phyloP scores from a whole-genome alignment of 768 basidiomycete genomes.

The Dentipellis fragilis region DNA sequence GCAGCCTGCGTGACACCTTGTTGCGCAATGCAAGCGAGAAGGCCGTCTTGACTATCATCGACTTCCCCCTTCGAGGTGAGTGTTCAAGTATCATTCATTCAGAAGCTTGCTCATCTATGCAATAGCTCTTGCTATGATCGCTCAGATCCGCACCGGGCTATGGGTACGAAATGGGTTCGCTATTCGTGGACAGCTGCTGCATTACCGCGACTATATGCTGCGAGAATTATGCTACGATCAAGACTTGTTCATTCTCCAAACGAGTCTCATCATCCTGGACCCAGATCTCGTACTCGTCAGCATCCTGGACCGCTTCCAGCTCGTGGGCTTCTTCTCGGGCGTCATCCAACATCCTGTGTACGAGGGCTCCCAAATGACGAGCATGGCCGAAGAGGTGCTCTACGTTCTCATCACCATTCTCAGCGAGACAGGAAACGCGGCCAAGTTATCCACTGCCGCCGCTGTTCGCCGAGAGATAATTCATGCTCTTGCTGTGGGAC shows the following conservation, averaged over 20 bases:
- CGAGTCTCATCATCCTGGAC: constrained; percentile 67
- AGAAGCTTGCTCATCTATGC: not conserved
- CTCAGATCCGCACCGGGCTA: constrained; percentile 87
- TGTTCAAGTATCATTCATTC: constrained; percentile 1
- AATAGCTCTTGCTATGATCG: constrained; percentile 79
- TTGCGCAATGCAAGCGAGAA: constrained; percentile 52
- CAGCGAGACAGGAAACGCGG: constrained; percentile 71
- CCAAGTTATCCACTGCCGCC: constrained; percentile 49
- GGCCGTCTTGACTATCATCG: constrained; percentile 66
- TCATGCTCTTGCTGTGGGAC: constrained; percentile 82
- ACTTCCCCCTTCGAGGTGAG: constrained; percentile 84
- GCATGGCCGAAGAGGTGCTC: constrained; percentile 88
- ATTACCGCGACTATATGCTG: constrained; percentile 93
- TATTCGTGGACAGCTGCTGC: constrained; percentile 88
- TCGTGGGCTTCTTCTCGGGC: constrained; percentile 72
- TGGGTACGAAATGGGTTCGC: constrained; percentile 98
- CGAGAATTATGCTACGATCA: constrained; percentile 96
- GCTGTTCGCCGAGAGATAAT: constrained; percentile 79
- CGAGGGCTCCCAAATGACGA: constrained; percentile 59
- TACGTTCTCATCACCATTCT: constrained; percentile 81
- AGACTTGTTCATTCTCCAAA: constrained; percentile 85
- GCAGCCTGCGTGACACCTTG: constrained; percentile 52
- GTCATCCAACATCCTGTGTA: constrained; percentile 46
- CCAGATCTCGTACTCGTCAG: constrained; percentile 74
- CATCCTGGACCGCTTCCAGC: constrained; percentile 84